These are phyloP conservation scores for Rhizoclosmatium sp. DNA, from an alignment of 192 early-diverging fungal species.

Conservation along the genomic window DNA sequence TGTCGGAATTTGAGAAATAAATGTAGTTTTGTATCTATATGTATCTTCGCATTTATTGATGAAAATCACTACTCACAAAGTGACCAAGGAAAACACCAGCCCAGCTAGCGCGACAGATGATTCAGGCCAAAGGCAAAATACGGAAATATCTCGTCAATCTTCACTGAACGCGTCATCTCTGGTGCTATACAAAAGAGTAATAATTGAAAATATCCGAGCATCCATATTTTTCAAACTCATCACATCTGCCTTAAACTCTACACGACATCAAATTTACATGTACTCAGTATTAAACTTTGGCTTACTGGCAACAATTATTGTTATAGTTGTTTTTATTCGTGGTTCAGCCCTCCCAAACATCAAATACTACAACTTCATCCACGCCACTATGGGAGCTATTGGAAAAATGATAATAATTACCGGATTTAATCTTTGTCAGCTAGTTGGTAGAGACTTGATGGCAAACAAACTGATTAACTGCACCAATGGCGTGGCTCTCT, in stretches of 20 bases:
- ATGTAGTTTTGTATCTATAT: neutral
- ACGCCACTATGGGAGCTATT: constrained; percentile 20
- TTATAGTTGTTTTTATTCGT: neutral
- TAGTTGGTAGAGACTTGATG: constrained; percentile 24
- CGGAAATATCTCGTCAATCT: too few relatives aligned
- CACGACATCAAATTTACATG: constrained; percentile 9
- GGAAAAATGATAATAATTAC: constrained; percentile 22
- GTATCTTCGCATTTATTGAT: too few relatives aligned
- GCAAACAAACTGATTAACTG: constrained; percentile 20
- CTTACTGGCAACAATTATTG: neutral
- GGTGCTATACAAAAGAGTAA: too few relatives aligned
- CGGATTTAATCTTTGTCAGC: neutral
- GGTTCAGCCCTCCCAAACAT: constrained; percentile 12
- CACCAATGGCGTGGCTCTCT: neutral
- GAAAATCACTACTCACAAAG: too few relatives aligned
- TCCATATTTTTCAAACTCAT: too few relatives aligned
- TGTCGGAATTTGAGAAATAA: neutral
- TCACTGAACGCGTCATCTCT: too few relatives aligned
- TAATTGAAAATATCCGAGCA: too few relatives aligned
- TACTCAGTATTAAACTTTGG: constrained; percentile 4
- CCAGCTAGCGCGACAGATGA: too few relatives aligned
- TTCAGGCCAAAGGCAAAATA: too few relatives aligned
- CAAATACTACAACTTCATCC: constrained; percentile 25
- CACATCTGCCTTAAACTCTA: too few relatives aligned
- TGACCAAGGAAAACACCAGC: too few relatives aligned